These are phyloP conservation scores for Parmelia sp. DNA, from an alignment of 495 filamentous ascomycete genomes.

Conservation along the genomic window DNA sequence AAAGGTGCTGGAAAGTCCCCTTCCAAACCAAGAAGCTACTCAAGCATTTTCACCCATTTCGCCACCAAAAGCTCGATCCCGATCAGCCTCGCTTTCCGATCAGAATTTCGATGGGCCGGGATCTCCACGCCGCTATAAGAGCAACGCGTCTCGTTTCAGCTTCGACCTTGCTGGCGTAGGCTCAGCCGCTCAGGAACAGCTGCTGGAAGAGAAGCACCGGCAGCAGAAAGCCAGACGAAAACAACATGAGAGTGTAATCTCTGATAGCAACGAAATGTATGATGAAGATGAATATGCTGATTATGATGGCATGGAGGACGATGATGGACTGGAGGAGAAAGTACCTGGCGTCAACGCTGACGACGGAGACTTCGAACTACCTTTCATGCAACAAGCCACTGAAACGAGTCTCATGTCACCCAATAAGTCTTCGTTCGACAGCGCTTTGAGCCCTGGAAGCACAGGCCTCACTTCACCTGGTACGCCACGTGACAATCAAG, in stretches of 20 bases:
- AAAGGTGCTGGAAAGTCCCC: constrained; percentile 31
- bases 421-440: constrained; percentile 41
- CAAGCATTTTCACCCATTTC: constrained; percentile 32
- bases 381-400: constrained; percentile 43
- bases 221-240: constrained; percentile 51
- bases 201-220: constrained; percentile 80
- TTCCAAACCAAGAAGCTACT: constrained; percentile 35
- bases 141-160: constrained; percentile 82
- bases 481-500: constrained; percentile 49
- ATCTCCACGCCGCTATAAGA: constrained; percentile 70
- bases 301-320: constrained; percentile 62
- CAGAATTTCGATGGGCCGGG: constrained; percentile 35
- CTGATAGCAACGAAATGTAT: constrained; percentile 53
- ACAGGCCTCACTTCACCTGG: constrained; percentile 37
- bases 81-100: constrained; percentile 45
- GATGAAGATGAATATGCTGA: constrained; percentile 51
- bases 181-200: constrained; percentile 68
- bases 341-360: constrained; percentile 71
- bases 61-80: constrained; percentile 38
- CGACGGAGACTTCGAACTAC: constrained; percentile 29
- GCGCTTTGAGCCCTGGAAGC: constrained; percentile 34
- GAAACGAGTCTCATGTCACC: constrained; percentile 51
- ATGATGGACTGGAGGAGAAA: constrained; percentile 65
- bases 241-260: constrained; percentile 31
- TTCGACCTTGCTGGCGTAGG: constrained; percentile 81